phyloP scores from a whole-genome alignment of 2,329 filamentous ascomycete genomes.

The Cladosporium colombiae region DNA sequence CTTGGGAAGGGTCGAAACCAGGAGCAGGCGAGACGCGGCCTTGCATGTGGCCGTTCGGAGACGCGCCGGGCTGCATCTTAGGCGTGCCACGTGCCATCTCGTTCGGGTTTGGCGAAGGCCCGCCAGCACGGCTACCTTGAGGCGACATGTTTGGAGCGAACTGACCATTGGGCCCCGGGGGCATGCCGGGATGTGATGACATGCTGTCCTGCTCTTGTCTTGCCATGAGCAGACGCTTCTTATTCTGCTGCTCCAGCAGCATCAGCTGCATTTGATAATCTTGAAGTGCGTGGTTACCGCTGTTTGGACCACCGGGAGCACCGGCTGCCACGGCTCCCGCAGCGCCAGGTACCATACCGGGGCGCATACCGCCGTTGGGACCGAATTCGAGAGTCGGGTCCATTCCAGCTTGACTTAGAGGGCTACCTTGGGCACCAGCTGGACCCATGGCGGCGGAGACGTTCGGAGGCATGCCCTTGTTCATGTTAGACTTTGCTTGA shows the following conservation, averaged over 20 bases:
- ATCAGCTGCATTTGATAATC: constrained; percentile 90
- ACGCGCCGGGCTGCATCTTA: constrained; percentile 69
- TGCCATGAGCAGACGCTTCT: constrained; percentile 82
- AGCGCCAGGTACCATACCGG: constrained; percentile 31
- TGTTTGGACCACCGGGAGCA: constrained; percentile 45
- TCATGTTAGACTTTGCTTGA: constrained; percentile 58
- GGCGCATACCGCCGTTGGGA: constrained; percentile 33
- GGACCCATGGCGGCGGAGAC: constrained; percentile 58
- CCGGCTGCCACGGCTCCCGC: constrained; percentile 22
- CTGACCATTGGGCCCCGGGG: constrained; percentile 44
- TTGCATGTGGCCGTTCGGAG: constrained; percentile 69
- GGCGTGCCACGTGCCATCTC: constrained; percentile 79
- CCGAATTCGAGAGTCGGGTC: constrained; percentile 61
- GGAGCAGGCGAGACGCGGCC: constrained; percentile 62
- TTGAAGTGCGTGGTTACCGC: constrained; percentile 77
- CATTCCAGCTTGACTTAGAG: constrained; percentile 53
- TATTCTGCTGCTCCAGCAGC: constrained; percentile 84
- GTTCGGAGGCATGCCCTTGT: constrained; percentile 64
- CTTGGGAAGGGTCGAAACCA: constrained; percentile 45
- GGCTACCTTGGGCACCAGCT: constrained; percentile 36
- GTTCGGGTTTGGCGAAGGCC: constrained; percentile 71
- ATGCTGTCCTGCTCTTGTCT: constrained; percentile 75
- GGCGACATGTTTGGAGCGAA: constrained; percentile 62
- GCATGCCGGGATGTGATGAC: constrained; percentile 48
- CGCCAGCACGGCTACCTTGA: constrained; percentile 64